Evolutionary conservation across 2,329 filamentous ascomycete genomes (phyloP), one percentile per base, ranked within the genome.

Genomic region (Chaetomiaceae sp.): DNA sequence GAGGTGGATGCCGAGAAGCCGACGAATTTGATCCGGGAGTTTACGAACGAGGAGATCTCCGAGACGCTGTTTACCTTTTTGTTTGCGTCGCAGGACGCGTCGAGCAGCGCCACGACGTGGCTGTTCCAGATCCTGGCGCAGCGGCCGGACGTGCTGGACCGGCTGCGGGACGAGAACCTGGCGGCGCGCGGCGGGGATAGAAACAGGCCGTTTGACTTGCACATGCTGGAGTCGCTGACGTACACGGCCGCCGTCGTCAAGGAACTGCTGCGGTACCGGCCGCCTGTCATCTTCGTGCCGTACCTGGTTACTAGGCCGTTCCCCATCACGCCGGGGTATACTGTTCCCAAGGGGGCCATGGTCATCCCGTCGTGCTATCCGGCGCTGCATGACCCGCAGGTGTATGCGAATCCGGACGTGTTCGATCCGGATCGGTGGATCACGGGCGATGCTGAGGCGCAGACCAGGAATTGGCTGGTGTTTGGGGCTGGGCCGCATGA

Each of bases 401-500:
- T 92, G 8, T 99, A 97, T 68, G 81, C 87, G 47, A 86, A 93
- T 63, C 89, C 93, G 2, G 92, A 97, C 63, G 76, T 78, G 37
- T 97, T 90, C 66, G 86, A 95, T 63, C 92, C 92, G 3, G 90
- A 96, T 58, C 82, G 92, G 62, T 97, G 93, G 82, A 92, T 92
- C 68, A 81, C 79, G 2, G 93, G 92, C 52, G 87, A 91, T 62
- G 93, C 92, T 9, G 91, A 96, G 70, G 82, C 86, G 68, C 86
- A 84, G 73, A 82, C 85, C 66, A 97, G 96, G 85, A 99, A 97
- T 76, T 97, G 85, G 77, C 79, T 99, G 44, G 91, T 97, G 16
- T 97, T 99, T 62, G 93, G 93, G 63, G 91, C 88, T 16, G 93
- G 93, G 6, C 88, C 93, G 62, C 93, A 97, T 72, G 96, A 97